Base-by-base conservation (phyloP, 83 land plant genomes). In the Thuja plicata region DNA sequence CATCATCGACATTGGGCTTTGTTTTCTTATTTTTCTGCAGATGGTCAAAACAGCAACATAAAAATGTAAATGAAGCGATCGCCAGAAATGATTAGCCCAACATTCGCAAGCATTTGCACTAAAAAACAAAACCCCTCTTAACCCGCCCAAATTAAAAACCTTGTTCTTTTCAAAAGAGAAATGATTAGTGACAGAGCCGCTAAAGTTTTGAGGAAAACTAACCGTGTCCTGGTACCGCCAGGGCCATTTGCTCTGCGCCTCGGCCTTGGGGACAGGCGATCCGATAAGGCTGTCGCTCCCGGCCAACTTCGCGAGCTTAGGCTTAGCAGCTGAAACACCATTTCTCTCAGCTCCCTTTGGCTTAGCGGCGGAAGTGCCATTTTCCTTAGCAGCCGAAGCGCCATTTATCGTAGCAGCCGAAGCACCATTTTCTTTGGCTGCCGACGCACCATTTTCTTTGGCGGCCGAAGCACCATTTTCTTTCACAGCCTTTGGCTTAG, bases 231-330 rank as follows among this genome's bases (percentile, higher is more conserved):
- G 54, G 74, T 92, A 93, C 21, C 94, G 90, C 50, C 57, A 48
- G 3, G 94, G 94, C 93, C 93, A 93, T n/a, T 86, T 80, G 71
- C 84, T 77, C 54, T 80, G 70, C 30, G 94, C 94, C 78, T 92
- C 92, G 10, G 16, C 90, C 43, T 60, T 66, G 34, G 88, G 87
- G 70, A 93, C 21, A 21, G 94, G 92, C 3, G 89, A 89, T 11
- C 94, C 94, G 27, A 86, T 54, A 41, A 92, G 92, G 37, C 43
- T 38, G 13, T 38, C 82, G 19, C 24, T 57, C 17, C 21, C 62
- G 3, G 43, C 3, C 41, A 78, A 3, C 82, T 78, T 78, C 6
- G 27, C 82, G 45, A 24, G 27, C 43, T 38, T 78, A 0, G 82
- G 24, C 38, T 41, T 85, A 1, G 38, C 38, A 1, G 38, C 17